These are phyloP conservation scores for Chrysoporthe austroafricana DNA, from an alignment of 2,329 filamentous ascomycete species.

Conservation along the genomic window DNA sequence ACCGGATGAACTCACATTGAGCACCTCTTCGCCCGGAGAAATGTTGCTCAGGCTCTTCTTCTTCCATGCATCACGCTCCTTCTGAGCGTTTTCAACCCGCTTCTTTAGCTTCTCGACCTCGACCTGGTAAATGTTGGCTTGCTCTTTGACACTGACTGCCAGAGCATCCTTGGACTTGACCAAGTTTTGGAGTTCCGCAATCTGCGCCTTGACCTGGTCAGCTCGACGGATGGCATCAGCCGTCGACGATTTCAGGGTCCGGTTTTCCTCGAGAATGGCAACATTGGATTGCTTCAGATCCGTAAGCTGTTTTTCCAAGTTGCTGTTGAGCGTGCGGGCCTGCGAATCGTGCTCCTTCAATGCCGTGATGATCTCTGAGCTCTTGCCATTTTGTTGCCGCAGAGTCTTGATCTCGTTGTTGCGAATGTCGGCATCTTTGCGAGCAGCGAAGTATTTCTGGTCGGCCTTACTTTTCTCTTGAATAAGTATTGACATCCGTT, in stretches of 20 bases:
- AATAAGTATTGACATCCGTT: conserved; percentile 72
- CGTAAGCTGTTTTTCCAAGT: conserved; percentile 87
- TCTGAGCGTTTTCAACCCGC: conserved; percentile 76
- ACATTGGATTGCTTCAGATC: conserved; percentile 81
- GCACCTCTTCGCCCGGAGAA: conserved; percentile 80
- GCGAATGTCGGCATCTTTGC: conserved; percentile 89
- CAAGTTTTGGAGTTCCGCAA: conserved; percentile 74
- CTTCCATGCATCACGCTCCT: conserved; percentile 86
- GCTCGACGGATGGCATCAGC: conserved; percentile 70
- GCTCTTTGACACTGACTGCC: conserved; percentile 55
- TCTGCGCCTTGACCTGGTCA: conserved; percentile 75
- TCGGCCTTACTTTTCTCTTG: conserved; percentile 96
- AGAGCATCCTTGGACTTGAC: conserved; percentile 76
- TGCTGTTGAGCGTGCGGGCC: conserved; percentile 74
- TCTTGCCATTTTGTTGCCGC: conserved; percentile 83
- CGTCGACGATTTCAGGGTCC: conserved; percentile 72
- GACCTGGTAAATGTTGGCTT: conserved; percentile 65
- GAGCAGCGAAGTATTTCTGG: conserved; percentile 95
- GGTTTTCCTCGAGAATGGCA: conserved; percentile 72
- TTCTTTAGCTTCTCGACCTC: conserved; percentile 82
- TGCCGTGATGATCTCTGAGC: conserved; percentile 89
- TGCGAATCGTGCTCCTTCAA: conserved; percentile 88
- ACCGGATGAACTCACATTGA: conserved; percentile 68
- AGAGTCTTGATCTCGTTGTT: conserved; percentile 79
- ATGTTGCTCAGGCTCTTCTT: conserved; percentile 79